Conservation (phyloP, 2,329 filamentous ascomycete species). For the Fusarium xylarioides region DNA sequence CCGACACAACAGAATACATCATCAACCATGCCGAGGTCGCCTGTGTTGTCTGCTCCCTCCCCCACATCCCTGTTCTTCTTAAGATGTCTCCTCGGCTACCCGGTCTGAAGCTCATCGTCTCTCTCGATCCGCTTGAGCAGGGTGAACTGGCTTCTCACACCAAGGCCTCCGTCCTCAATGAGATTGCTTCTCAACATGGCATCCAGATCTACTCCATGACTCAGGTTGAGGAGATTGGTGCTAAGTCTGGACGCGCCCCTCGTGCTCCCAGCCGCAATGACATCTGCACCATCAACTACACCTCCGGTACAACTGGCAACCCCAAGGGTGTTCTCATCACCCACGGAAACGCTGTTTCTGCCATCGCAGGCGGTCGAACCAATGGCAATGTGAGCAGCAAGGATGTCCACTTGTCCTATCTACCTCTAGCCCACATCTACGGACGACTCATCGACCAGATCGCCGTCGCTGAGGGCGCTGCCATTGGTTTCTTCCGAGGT, state of each 20-base stretch:
- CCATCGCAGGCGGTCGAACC: conserved; percentile 68
- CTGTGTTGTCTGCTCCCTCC: conserved; percentile 80
- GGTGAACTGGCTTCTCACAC: conserved; percentile 81
- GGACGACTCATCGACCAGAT: conserved; percentile 84
- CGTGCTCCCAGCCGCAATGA: conserved; percentile 79
- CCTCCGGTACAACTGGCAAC: conserved; percentile 82
- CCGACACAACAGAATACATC: conserved; percentile 93
- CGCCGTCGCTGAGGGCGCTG: conserved; percentile 74
- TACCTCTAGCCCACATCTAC: conserved; percentile 94
- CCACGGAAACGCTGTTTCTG: conserved; percentile 82
- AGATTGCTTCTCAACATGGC: conserved; percentile 77
- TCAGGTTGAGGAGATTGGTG: conserved; percentile 84
- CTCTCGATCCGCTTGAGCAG: conserved; percentile 81
- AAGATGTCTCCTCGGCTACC: conserved; percentile 82
- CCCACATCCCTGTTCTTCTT: conserved; percentile 82
- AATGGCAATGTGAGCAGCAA: conserved; percentile 58
- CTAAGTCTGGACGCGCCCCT: conserved; percentile 72
- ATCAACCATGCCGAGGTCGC: conserved; percentile 85
- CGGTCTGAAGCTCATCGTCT: conserved; percentile 86
- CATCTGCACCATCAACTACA: conserved; percentile 90
- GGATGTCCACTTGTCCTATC: conserved; percentile 82
- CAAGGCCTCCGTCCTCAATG: conserved; percentile 80
- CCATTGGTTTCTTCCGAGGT: conserved; percentile 93
- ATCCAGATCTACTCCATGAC: conserved; percentile 81
- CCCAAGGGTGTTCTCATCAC: conserved; percentile 87